Conservation (phyloP, 2,329 filamentous ascomycete species). For the Diaporthe helianthi region DNA sequence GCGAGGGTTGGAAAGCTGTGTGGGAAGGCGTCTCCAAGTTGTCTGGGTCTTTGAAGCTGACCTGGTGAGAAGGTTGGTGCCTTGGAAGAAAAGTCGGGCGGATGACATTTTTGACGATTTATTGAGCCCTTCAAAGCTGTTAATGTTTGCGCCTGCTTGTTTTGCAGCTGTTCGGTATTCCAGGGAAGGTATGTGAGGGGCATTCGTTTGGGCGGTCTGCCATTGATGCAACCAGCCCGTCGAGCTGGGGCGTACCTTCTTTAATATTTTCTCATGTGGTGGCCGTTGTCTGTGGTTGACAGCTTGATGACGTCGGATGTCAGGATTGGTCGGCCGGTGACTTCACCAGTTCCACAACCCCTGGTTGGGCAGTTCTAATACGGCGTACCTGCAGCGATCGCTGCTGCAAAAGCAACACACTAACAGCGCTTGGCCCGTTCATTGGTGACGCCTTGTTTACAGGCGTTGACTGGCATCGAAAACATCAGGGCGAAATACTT, state of each 20-base stretch:
- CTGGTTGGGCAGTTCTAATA: neutral
- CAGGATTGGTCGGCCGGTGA: constrained; percentile 1
- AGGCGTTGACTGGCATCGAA: neutral
- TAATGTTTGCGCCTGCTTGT: neutral
- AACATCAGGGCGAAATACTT: neutral
- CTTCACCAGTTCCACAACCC: constrained; percentile 22
- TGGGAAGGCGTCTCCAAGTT: neutral
- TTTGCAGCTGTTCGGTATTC: neutral
- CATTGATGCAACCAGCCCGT: neutral
- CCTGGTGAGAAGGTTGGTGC: neutral
- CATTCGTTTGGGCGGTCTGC: neutral
- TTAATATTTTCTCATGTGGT: neutral
- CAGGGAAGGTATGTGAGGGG: neutral
- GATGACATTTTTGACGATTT: neutral
- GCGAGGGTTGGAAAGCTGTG: neutral
- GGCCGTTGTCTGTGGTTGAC: neutral
- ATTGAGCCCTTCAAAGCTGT: neutral
- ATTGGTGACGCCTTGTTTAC: constrained; percentile 9
- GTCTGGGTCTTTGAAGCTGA: neutral
- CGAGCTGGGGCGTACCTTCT: neutral
- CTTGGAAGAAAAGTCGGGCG: neutral
- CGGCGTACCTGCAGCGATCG: neutral
- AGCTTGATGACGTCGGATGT: constrained; percentile 15
- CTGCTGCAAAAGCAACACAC: neutral
- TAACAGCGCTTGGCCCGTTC: neutral